Base-by-base conservation (phyloP, 1,284 basidiomycete genomes). In the Microbotryum silenes-acaulis region DNA sequence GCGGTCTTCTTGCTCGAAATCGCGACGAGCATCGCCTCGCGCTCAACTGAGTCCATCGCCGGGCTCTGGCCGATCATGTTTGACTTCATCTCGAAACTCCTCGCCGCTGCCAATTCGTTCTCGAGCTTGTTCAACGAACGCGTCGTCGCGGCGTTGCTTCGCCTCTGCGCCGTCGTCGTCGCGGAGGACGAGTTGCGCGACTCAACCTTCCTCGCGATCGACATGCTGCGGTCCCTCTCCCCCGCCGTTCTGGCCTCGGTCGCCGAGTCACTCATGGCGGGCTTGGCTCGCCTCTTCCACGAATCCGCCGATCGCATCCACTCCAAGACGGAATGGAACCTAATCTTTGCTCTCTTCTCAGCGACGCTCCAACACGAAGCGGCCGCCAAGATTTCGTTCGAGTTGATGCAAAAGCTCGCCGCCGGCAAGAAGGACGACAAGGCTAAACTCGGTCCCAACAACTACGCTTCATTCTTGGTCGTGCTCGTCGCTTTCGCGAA, bases 301-400 rank as follows among this genome's bases (percentile, higher is more conserved):
- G 84, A 87, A 54, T 83, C 91, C 71, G 77, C 80, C 46, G 79
- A 83, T 6, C 83, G 91, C 33, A 83, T 91, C 66, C 81, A 82
- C 85, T 92, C 91, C 3, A 86, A 88, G 70, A 97, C 94, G 0
- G 93, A 98, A 75, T 98, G 96, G 96, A 89, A 89, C 59, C 79
- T 97, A 44, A 82, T 94, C 20, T 90, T 96, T 70, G 86, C 90
- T 1, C 79, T 97, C n/a, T 82, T 98, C 69, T 83, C 89, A 48
- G 87, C 86, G 1, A 91, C 90, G 1, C 83, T 91, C 51, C 81
- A 85, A 9, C 88, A 96, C 70, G 84, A 89, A n/a, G 89, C 91
- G 75, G 91, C 92, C 2, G 85, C 88, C 31, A 86, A 88, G 51
- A 79, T 86, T 52, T 88, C 91, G 1, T 89, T 97, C 71, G 83